Percentiles rank a stretch among this genome's conserved stretches.
phyloP scores from a whole-genome alignment of 768 basidiomycete genomes.

The Tulasnella sp. region DNA sequence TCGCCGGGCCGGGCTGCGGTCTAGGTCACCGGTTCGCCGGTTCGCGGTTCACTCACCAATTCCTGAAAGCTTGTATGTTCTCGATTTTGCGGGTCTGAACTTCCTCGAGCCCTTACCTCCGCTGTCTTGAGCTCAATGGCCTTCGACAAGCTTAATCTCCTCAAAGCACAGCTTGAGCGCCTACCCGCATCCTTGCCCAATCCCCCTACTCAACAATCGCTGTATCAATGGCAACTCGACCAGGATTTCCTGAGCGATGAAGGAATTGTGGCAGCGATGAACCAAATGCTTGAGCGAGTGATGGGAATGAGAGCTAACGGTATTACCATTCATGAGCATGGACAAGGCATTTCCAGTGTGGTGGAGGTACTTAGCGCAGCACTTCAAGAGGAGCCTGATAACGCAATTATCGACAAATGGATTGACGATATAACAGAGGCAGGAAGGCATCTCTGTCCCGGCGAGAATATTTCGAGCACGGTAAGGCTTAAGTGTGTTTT shows the following conservation, averaged over 20 bases:
- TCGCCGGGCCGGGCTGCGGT: no score
- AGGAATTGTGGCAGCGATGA: not conserved
- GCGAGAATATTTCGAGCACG: not conserved
- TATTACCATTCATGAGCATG: not conserved
- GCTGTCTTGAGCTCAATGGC: no score
- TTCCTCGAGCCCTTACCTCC: no score
- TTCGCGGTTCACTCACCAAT: no score
- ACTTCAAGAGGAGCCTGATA: not conserved
- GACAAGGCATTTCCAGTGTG: not conserved
- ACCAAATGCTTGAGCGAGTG: not conserved
- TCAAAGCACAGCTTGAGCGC: not conserved
- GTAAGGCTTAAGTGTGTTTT: not conserved
- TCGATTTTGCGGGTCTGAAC: no score
- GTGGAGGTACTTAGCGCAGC: not conserved
- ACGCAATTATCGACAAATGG: not conserved
- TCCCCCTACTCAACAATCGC: not conserved
- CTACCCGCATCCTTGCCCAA: slow-evolving; percentile 6
- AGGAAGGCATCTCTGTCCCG: not conserved
- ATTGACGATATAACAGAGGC: not conserved
- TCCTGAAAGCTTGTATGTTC: no score
- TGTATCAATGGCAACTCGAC: not conserved
- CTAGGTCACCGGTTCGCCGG: no score
- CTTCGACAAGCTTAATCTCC: not conserved
- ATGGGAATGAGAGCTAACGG: not conserved
- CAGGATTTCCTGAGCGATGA: not conserved